Evolutionary conservation across 768 basidiomycete genomes (phyloP).

Genomic region (Amanita phalloides): DNA sequence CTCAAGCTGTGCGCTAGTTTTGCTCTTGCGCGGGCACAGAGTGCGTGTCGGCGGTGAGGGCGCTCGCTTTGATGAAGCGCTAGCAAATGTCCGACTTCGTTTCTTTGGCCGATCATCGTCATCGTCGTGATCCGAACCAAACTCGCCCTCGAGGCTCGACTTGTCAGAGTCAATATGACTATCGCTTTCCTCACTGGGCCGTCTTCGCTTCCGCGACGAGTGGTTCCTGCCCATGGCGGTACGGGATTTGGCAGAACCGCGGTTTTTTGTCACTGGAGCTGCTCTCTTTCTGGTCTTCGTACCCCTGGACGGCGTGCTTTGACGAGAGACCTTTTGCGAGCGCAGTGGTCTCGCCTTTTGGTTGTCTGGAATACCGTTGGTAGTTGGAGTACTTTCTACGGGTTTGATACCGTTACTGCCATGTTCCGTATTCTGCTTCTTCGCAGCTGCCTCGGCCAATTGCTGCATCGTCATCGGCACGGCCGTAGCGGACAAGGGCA

Average conservation of each 20-base stretch:
- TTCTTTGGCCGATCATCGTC: constrained; percentile 18
- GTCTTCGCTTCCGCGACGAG: constrained; percentile 9
- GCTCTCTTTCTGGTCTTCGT: background rate
- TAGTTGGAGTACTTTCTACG: background rate
- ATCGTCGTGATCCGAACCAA: constrained; percentile 10
- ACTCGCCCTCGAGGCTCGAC: constrained; percentile 12
- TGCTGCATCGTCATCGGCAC: constrained; percentile 53
- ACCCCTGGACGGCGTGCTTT: background rate
- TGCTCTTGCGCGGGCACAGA: constrained; percentile 48
- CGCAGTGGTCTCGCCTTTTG: constrained; percentile 1
- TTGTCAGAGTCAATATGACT: constrained; percentile 1
- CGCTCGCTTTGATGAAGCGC: constrained; percentile 11
- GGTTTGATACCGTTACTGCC: background rate
- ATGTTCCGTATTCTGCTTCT: constrained; percentile 5
- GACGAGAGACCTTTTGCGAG: background rate
- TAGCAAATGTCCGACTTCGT: constrained; percentile 14
- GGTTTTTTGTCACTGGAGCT: background rate
- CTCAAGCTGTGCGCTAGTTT: constrained; percentile 36
- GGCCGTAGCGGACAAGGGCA: constrained; percentile 13
- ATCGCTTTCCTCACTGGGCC: constrained; percentile 10
- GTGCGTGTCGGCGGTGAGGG: constrained; percentile 8
- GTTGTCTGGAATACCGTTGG: background rate
- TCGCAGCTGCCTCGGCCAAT: constrained; percentile 37
- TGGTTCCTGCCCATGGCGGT: background rate
- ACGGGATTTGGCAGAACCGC: background rate